phyloP scores from a whole-genome alignment of 2,329 filamentous ascomycete species.

The Xylaria sp. region DNA sequence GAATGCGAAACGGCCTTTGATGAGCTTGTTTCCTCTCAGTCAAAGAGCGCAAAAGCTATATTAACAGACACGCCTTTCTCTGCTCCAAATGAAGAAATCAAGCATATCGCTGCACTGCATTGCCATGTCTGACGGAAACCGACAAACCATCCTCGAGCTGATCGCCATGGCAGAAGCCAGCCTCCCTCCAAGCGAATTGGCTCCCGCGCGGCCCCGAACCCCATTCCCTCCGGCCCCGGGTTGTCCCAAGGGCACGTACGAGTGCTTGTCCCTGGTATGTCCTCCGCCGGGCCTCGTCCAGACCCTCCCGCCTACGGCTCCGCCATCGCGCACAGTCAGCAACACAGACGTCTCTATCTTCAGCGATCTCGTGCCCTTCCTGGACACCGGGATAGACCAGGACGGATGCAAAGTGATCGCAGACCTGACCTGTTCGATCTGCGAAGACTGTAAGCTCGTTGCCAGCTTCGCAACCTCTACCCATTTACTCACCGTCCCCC shows the following conservation, averaged over 20 bases:
- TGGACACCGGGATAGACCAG: constrained; percentile 10
- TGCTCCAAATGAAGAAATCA: too few relatives aligned
- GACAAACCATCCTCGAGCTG: too few relatives aligned
- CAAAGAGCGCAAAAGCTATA: too few relatives aligned
- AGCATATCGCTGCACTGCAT: too few relatives aligned
- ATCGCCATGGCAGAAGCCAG: too few relatives aligned
- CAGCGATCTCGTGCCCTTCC: constrained; percentile 14
- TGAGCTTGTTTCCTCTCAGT: too few relatives aligned
- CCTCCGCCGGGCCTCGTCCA: constrained; percentile 17
- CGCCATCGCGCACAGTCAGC: not conserved
- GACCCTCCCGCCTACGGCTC: not conserved
- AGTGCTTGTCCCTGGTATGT: not conserved
- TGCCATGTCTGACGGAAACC: too few relatives aligned
- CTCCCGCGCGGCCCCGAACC: not conserved
- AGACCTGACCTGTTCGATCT: constrained; percentile 20
- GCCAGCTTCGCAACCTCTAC: not conserved
- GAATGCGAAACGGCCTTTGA: too few relatives aligned
- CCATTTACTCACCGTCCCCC: not conserved
- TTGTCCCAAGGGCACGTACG: not conserved
- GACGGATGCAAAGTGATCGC: constrained; percentile 8
- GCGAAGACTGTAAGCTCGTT: constrained; percentile 14
- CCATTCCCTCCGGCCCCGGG: constrained; percentile 2
- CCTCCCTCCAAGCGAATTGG: too few relatives aligned
- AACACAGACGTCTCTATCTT: constrained; percentile 18
- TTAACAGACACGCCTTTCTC: too few relatives aligned